These are phyloP conservation scores for Thraustochytrium sp. DNA, from an alignment of 352 stramenopile species.

Conservation along the genomic window DNA sequence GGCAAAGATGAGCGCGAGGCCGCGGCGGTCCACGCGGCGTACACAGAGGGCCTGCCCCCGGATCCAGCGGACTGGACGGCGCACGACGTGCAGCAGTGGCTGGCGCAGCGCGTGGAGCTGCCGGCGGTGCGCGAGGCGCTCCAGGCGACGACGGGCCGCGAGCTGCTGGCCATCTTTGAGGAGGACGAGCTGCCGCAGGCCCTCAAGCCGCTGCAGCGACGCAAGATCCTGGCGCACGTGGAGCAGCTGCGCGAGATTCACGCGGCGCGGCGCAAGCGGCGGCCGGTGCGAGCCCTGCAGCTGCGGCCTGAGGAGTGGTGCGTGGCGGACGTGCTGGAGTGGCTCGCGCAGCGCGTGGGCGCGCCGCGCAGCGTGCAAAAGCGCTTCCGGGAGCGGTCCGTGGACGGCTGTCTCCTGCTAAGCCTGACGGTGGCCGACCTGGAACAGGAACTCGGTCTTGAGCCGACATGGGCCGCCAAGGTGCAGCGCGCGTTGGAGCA, in stretches of 20 bases:
- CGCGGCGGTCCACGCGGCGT: neutral
- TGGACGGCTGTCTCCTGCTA: neutral
- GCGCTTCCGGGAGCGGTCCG: neutral
- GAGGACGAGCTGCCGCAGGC: neutral
- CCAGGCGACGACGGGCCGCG: neutral
- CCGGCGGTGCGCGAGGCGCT: neutral
- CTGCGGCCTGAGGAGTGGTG: neutral
- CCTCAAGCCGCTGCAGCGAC: neutral
- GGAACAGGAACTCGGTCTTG: neutral
- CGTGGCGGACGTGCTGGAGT: slow-evolving; percentile 4
- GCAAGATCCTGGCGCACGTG: slow-evolving; percentile 7
- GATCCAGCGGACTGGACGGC: neutral
- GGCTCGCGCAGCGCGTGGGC: neutral
- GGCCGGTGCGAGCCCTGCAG: neutral
- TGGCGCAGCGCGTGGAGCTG: neutral
- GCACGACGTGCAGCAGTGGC: neutral
- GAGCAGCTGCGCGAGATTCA: slow-evolving; percentile 1
- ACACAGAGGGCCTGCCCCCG: neutral
- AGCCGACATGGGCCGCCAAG: neutral
- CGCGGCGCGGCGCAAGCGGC: neutral
- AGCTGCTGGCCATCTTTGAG: neutral
- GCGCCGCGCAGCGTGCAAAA: neutral
- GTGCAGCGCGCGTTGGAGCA: too few relatives aligned
- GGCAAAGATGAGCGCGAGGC: neutral
- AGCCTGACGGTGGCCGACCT: neutral